Conservation (phyloP, 179 eudicot genomes). For the Camellia oleifera region DNA sequence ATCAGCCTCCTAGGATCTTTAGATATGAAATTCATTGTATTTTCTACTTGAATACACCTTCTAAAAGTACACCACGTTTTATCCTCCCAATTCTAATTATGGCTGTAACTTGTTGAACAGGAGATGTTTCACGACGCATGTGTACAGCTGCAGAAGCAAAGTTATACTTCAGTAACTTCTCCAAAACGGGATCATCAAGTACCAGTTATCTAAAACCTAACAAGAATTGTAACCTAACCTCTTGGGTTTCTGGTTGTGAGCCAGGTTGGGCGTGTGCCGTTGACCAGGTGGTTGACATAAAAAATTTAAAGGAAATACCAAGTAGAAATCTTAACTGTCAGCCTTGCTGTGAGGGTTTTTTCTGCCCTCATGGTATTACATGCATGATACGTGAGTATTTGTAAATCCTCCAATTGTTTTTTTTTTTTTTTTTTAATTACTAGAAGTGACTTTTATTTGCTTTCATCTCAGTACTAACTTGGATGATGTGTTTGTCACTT, state of each 20-base stretch:
- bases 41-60: no score
- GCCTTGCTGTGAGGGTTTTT: conserved; percentile 85
- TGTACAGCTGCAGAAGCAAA: conserved; percentile 80
- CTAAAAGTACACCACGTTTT: neutral
- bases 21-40: no score
- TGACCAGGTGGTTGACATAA: conserved; percentile 38
- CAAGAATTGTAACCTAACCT: conserved; percentile 65
- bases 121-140: conserved; percentile 56
- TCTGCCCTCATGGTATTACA: conserved; percentile 80
- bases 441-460: neutral
- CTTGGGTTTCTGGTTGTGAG: conserved; percentile 80
- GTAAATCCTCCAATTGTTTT: neutral
- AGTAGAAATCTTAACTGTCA: conserved; percentile 46
- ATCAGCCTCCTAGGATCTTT: no score
- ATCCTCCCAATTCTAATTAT: neutral
- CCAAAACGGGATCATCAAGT: conserved; percentile 27
- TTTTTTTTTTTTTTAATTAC: neutral
- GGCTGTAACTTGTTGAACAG: conserved; percentile 25
- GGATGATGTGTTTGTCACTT: neutral
- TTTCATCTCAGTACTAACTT: neutral
- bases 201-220: conserved; percentile 45
- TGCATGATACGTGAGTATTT: conserved; percentile 88
- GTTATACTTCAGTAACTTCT: conserved; percentile 47
- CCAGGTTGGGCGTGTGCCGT: conserved; percentile 89
- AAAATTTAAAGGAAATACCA: conserved; percentile 45